Evolutionary conservation across 1,139 yeast genomes (phyloP).

Genomic region (Geotrichum australiense): DNA sequence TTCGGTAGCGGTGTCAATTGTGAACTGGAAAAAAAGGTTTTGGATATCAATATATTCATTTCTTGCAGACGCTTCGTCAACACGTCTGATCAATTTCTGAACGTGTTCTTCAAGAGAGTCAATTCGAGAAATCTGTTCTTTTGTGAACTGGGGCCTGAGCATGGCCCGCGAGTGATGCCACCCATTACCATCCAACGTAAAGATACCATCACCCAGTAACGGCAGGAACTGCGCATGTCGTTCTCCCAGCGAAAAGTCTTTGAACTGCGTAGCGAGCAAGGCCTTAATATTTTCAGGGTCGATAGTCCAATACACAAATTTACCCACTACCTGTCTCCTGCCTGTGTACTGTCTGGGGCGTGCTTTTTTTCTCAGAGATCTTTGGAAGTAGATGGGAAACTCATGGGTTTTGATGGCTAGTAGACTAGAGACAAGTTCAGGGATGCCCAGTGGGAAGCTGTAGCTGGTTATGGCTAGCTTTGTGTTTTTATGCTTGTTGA

Average conservation of each 20-base stretch:
- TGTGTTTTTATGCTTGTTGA: background rate
- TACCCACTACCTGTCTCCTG: constrained; percentile 11
- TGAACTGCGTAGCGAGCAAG: constrained; percentile 37
- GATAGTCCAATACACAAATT: constrained; percentile 30
- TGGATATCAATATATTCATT: constrained; percentile 40
- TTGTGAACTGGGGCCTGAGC: constrained; percentile 52
- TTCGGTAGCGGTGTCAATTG: constrained; percentile 54
- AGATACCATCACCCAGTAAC: constrained; percentile 50
- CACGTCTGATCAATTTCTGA: constrained; percentile 32
- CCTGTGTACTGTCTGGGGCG: constrained; percentile 1
- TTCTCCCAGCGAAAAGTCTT: constrained; percentile 45
- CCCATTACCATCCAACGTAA: constrained; percentile 48
- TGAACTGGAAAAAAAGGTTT: constrained; percentile 43
- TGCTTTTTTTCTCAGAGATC: background rate
- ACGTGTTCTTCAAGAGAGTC: constrained; percentile 38
- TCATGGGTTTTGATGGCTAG: background rate
- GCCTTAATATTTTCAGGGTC: constrained; percentile 43
- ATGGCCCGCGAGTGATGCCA: constrained; percentile 53
- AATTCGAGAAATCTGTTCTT: constrained; percentile 49
- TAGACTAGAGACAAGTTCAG: background rate
- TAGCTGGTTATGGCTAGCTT: background rate
- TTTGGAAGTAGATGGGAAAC: background rate
- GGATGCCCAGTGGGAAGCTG: background rate
- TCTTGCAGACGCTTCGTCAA: constrained; percentile 15
- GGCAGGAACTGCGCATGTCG: constrained; percentile 42